Evolutionary conservation across 805 yeast genomes (phyloP).

Genomic region (Saturnispora saitoi): DNA sequence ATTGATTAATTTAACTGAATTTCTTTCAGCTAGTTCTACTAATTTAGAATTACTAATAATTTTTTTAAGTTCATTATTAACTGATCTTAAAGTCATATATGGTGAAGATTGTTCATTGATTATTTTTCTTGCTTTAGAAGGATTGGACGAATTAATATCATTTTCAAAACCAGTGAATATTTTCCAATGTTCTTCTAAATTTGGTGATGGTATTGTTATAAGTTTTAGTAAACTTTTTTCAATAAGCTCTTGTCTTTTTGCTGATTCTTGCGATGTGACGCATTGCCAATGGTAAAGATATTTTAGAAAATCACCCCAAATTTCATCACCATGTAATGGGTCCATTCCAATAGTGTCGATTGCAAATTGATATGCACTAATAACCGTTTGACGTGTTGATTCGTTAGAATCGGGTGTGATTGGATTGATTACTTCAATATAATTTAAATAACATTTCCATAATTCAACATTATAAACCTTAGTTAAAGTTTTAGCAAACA

Average conservation of each 20-base stretch:
- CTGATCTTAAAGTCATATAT: conserved; percentile 80
- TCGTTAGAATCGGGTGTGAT: conserved; percentile 70
- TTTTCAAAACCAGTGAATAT: conserved; percentile 78
- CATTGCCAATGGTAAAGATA: conserved; percentile 77
- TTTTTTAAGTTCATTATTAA: conserved; percentile 61
- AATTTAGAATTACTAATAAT: conserved; percentile 30
- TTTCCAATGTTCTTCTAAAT: conserved; percentile 74
- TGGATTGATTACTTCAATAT: conserved; percentile 63
- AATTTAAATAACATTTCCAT: conserved; percentile 71
- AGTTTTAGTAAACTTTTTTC: conserved; percentile 65
- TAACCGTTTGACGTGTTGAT: conserved; percentile 61
- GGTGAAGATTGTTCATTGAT: conserved; percentile 74
- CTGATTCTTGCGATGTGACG: conserved; percentile 72
- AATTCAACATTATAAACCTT: conserved; percentile 55
- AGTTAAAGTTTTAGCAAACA: conserved; percentile 58
- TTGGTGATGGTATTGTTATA: conserved; percentile 65
- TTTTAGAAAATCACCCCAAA: conserved; percentile 80
- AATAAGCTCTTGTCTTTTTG: conserved; percentile 67
- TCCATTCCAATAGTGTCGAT: conserved; percentile 73
- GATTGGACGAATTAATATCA: conserved; percentile 30
- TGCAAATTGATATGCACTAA: conserved; percentile 80
- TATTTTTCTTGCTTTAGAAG: conserved; percentile 69
- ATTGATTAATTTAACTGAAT: conserved; percentile 17
- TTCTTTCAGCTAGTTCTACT: conserved; percentile 12
- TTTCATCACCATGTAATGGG: conserved; percentile 46